Conservation (phyloP, 192 early-diverging fungal genomes). For the Entomortierella lignicola region DNA sequence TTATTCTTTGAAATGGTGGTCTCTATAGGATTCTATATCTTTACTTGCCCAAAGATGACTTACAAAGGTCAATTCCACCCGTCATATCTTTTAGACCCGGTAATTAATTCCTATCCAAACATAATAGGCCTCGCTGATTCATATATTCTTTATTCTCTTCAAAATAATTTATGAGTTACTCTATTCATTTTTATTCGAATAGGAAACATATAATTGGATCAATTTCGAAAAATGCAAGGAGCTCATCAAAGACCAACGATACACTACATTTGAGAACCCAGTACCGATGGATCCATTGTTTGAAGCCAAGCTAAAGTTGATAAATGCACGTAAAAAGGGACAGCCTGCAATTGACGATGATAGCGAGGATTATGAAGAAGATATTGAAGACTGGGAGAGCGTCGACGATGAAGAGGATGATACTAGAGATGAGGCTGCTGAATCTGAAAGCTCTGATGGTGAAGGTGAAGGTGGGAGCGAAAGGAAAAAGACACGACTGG, state of each 20-base stretch:
- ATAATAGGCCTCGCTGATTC: neutral
- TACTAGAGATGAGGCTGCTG: slow-evolving; percentile 9
- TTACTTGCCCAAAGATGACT: slow-evolving; percentile 91
- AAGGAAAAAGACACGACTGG: slow-evolving; percentile 26
- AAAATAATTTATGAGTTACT: too few species aligned
- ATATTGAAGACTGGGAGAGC: slow-evolving; percentile 17
- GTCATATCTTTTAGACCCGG: slow-evolving; percentile 83
- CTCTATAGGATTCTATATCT: slow-evolving; percentile 87
- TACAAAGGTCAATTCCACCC: slow-evolving; percentile 94
- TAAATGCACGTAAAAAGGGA: slow-evolving; percentile 19
- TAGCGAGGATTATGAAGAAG: slow-evolving; percentile 25
- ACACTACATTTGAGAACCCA: slow-evolving; percentile 57
- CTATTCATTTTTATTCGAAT: too few species aligned
- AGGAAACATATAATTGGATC: slow-evolving; percentile 64
- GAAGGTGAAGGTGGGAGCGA: slow-evolving; percentile 5
- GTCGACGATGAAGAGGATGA: slow-evolving; percentile 27
- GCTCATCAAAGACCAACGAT: slow-evolving; percentile 64
- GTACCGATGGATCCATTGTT: slow-evolving; percentile 14
- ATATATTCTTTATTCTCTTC: too few species aligned
- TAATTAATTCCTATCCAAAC: too few species aligned
- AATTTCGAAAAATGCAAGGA: slow-evolving; percentile 61
- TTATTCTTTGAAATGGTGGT: too few species aligned
- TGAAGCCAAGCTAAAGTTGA: slow-evolving; percentile 30
- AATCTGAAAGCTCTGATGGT: slow-evolving; percentile 6
- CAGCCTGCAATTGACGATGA: slow-evolving; percentile 1